Evolutionary conservation across 139 green algal species (phyloP).

Genomic region (Coelastrella sp.): DNA sequence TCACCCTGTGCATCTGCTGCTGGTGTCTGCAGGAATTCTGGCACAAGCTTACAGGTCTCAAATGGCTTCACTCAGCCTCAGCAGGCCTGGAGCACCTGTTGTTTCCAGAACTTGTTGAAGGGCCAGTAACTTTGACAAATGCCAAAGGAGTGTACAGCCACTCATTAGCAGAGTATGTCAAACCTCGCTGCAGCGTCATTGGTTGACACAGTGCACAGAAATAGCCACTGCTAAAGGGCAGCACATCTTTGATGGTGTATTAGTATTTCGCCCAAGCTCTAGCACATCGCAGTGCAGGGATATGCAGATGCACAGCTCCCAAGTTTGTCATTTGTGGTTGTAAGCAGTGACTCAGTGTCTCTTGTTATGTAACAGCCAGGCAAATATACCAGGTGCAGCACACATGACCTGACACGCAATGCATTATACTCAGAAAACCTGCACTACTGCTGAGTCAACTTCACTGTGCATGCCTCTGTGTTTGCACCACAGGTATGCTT

Average conservation of each 20-base stretch:
- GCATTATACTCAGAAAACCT: no score
- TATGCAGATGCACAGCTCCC: no score
- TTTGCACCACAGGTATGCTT: slow-evolving; percentile 54
- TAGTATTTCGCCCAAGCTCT: no score
- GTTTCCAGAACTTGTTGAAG: slow-evolving; percentile 72
- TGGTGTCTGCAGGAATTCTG: slow-evolving; percentile 60
- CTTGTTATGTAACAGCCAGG: no score
- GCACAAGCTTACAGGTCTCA: slow-evolving; percentile 58
- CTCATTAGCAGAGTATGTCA: slow-evolving; percentile 74
- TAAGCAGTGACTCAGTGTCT: no score
- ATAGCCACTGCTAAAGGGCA: neutral
- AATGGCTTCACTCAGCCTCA: slow-evolving; percentile 79
- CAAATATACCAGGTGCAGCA: no score
- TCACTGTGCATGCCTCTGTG: neutral
- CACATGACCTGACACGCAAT: no score
- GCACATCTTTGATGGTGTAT: no score
- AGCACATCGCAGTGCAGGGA: no score
- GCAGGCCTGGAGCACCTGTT: slow-evolving; percentile 85
- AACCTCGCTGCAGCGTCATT: no score
- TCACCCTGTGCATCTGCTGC: neutral
- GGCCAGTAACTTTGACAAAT: slow-evolving; percentile 78
- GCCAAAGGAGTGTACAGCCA: slow-evolving; percentile 84
- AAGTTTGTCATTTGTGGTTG: no score
- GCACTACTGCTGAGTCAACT: neutral
- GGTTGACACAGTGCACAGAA: neutral